Percentiles rank a stretch among this genome's conserved stretches.
Evolutionary conservation across 1,284 basidiomycete genomes (phyloP).

Genomic region (Hypsizygus ulmarius): DNA sequence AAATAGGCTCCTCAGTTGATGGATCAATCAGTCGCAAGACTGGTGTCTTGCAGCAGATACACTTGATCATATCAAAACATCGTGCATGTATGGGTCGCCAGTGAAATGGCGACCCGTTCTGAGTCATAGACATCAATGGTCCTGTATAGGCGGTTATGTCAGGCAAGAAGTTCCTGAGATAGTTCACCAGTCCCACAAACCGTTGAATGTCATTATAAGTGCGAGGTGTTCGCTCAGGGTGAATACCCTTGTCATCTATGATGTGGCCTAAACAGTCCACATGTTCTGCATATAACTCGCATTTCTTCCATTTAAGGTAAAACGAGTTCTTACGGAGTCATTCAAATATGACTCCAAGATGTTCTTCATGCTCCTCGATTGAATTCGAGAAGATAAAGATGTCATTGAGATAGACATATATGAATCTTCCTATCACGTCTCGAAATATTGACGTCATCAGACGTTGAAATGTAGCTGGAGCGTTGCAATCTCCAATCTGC

Average conservation of each 20-base stretch:
- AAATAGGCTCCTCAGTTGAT: constrained; percentile 31
- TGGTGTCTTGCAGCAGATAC: constrained; percentile 26
- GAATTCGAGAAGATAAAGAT: constrained; percentile 36
- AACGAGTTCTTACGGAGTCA: constrained; percentile 20
- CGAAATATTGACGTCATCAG: constrained; percentile 28
- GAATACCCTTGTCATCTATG: constrained; percentile 27
- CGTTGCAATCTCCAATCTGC: constrained; percentile 33
- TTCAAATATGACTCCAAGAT: constrained; percentile 7
- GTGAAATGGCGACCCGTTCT: constrained; percentile 27
- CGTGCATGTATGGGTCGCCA: constrained; percentile 32
- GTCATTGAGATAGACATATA: constrained; percentile 36
- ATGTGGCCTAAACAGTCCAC: constrained; percentile 32
- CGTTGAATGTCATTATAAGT: constrained; percentile 36
- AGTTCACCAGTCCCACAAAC: constrained; percentile 41
- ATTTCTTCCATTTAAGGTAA: constrained; percentile 29
- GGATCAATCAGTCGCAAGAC: constrained; percentile 35
- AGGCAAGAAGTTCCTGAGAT: constrained; percentile 38
- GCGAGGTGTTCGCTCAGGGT: constrained; percentile 28
- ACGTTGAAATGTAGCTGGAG: constrained; percentile 24
- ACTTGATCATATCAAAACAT: constrained; percentile 37
- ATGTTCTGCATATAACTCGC: constrained; percentile 28
- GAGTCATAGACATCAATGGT: constrained; percentile 27
- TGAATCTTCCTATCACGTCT: constrained; percentile 23
- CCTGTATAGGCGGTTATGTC: constrained; percentile 31
- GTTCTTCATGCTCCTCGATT: constrained; percentile 27